These are phyloP conservation scores for Podaxis sp. DNA, from an alignment of 768 basidiomycete genomes.

Conservation along the genomic window DNA sequence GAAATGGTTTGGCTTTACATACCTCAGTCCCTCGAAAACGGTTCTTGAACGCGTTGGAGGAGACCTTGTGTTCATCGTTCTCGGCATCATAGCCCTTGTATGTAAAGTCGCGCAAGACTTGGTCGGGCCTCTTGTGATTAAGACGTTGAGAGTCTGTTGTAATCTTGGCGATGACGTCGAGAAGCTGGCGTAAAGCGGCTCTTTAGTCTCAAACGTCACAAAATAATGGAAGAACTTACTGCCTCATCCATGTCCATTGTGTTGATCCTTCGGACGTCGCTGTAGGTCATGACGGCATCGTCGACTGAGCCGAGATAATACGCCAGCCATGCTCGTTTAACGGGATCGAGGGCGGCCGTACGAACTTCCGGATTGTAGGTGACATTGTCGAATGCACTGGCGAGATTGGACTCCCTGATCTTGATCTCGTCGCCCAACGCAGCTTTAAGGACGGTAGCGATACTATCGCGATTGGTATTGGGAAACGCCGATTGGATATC, in stretches of 20 bases:
- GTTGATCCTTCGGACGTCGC: conserved; percentile 38
- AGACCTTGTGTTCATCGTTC: conserved; percentile 19
- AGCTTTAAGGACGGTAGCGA: conserved; percentile 33
- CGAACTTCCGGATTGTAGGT: conserved; percentile 28
- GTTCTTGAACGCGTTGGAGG: conserved; percentile 35
- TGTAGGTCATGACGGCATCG: conserved; percentile 38
- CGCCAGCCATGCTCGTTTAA: conserved; percentile 46
- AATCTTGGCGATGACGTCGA: conserved; percentile 42
- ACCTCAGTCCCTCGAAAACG: conserved; percentile 34
- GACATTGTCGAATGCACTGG: conserved; percentile 30
- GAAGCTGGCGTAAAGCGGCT: neutral
- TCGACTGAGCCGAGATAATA: conserved; percentile 38
- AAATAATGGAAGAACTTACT: conserved; percentile 24
- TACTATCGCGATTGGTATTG: conserved; percentile 33
- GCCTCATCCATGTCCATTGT: conserved; percentile 29
- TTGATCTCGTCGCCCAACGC: conserved; percentile 32
- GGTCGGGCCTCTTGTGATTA: conserved; percentile 41
- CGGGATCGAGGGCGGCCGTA: conserved; percentile 31
- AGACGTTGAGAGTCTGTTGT: conserved; percentile 41
- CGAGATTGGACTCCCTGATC: conserved; percentile 33
- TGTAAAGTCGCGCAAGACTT: conserved; percentile 38
- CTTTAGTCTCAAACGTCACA: neutral
- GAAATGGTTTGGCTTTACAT: conserved; percentile 7
- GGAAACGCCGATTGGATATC: conserved; percentile 54
- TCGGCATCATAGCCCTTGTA: conserved; percentile 8